These are phyloP conservation scores for Yarrowia yakushimensis DNA, from an alignment of 805 yeast species.

Conservation along the genomic window DNA sequence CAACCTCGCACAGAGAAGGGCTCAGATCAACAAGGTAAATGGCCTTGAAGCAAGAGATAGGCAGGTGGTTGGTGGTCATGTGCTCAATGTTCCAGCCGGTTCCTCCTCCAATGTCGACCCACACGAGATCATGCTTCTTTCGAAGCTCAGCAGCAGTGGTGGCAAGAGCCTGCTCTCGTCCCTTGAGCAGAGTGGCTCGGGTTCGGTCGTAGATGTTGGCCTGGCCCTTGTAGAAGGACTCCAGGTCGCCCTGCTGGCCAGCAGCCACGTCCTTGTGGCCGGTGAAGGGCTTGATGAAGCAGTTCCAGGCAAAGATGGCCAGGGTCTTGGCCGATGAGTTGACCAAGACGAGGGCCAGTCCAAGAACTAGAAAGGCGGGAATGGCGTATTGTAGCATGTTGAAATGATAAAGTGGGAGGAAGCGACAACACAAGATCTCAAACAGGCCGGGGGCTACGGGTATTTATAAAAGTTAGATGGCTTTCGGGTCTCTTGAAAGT, in stretches of 20 bases:
- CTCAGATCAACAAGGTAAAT: constrained; percentile 72
- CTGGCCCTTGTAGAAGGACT: constrained; percentile 69
- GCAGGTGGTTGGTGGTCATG: constrained; percentile 54
- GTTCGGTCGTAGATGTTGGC: constrained; percentile 75
- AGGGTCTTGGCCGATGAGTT: constrained; percentile 28
- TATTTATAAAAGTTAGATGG: constrained; percentile 14
- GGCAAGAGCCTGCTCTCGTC: constrained; percentile 60
- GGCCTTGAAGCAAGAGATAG: constrained; percentile 54
- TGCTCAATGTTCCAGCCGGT: constrained; percentile 79
- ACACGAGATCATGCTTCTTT: constrained; percentile 36
- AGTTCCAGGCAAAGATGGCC: constrained; percentile 44
- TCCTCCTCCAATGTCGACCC: constrained; percentile 68
- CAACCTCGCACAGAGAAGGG: constrained; percentile 72
- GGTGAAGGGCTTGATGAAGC: constrained; percentile 59
- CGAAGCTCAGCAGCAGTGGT: constrained; percentile 57
- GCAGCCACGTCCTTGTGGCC: constrained; percentile 32
- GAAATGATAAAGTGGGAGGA: background rate
- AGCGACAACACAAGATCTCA: background rate
- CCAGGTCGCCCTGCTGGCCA: constrained; percentile 57
- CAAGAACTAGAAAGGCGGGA: constrained; percentile 27
- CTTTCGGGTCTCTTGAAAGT: constrained; percentile 6
- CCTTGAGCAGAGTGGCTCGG: constrained; percentile 61
- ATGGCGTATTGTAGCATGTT: constrained; percentile 24
- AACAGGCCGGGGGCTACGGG: background rate
- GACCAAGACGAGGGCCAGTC: constrained; percentile 24